phyloP scores from a whole-genome alignment of 768 basidiomycete genomes.

The Psilocybe cubensis region DNA sequence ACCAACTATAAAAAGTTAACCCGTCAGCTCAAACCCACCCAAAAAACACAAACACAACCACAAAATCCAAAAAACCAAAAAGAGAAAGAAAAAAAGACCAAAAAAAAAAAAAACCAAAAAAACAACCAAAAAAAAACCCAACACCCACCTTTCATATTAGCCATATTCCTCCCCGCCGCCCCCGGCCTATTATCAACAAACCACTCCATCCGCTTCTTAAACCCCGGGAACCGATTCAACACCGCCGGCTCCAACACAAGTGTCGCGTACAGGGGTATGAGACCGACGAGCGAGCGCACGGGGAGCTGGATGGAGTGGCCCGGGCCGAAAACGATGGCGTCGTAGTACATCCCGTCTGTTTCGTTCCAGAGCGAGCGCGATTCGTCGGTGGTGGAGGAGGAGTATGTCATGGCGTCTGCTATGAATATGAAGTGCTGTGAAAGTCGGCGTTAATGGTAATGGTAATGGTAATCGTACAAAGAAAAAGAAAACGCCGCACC shows the following conservation, averaged over 20 bases:
- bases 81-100: too few species aligned
- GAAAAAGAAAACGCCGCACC: constrained; percentile 37
- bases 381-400: constrained; percentile 72
- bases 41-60: background rate
- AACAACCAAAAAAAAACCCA: background rate
- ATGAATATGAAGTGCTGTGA: constrained; percentile 95
- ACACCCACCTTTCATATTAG: constrained; percentile 84
- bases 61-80: too few species aligned
- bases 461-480: background rate
- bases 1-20: too few species aligned
- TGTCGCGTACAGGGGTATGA: constrained; percentile 96
- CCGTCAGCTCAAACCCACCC: too few species aligned
- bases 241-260: constrained; percentile 89
- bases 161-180: constrained; percentile 90
- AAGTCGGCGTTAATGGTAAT: background rate
- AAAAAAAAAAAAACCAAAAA: constrained; percentile 3
- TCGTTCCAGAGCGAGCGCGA: constrained; percentile 97
- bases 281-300: constrained; percentile 93
- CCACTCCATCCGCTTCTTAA: constrained; percentile 99
- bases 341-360: constrained; percentile 97
- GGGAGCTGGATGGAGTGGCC: constrained; percentile 89
- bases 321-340: constrained; percentile 89
- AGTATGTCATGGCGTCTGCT: constrained; percentile 97
- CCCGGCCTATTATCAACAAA: constrained; percentile 93
- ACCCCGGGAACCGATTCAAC: constrained; percentile 92